phyloP scores from a whole-genome alignment of 805 yeast genomes.

The Lipomyces sp. region DNA sequence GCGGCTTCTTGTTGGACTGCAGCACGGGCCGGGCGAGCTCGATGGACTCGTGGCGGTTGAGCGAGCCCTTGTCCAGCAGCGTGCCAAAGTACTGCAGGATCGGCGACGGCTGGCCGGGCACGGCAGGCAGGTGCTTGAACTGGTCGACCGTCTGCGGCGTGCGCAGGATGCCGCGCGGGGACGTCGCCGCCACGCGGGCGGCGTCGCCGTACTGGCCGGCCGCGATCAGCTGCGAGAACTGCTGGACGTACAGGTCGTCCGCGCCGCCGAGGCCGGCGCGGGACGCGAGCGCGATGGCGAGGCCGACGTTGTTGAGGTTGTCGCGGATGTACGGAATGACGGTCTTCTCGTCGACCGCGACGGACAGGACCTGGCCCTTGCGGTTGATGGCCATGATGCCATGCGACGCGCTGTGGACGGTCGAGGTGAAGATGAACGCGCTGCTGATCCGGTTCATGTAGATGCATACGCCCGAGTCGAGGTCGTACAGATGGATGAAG shows the following conservation, averaged over 20 bases:
- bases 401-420: slow-evolving; percentile 62
- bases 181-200: slow-evolving; percentile 94
- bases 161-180: slow-evolving; percentile 74
- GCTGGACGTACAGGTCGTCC: slow-evolving; percentile 84
- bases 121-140: slow-evolving; percentile 83
- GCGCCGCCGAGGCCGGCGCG: slow-evolving; percentile 98
- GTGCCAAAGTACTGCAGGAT: slow-evolving; percentile 89
- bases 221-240: slow-evolving; percentile 78
- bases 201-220: slow-evolving; percentile 89
- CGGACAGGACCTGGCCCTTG: slow-evolving; percentile 91
- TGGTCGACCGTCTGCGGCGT: slow-evolving; percentile 92
- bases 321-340: slow-evolving; percentile 86
- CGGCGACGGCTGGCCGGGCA: slow-evolving; percentile 94
- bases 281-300: slow-evolving; percentile 84
- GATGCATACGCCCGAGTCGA: slow-evolving; percentile 86
- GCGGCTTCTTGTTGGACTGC: slow-evolving; percentile 89
- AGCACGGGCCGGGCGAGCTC: slow-evolving; percentile 94
- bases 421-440: slow-evolving; percentile 89
- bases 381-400: slow-evolving; percentile 94
- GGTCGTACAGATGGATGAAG: slow-evolving; percentile 90
- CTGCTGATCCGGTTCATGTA: slow-evolving; percentile 96
- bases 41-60: slow-evolving; percentile 88
- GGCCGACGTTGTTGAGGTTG: slow-evolving; percentile 77
- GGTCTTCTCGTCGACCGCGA: slow-evolving; percentile 78
- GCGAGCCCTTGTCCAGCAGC: slow-evolving; percentile 84